Base-by-base conservation (phyloP, 352 stramenopile genomes). In the Thraustochytrium striatum region DNA sequence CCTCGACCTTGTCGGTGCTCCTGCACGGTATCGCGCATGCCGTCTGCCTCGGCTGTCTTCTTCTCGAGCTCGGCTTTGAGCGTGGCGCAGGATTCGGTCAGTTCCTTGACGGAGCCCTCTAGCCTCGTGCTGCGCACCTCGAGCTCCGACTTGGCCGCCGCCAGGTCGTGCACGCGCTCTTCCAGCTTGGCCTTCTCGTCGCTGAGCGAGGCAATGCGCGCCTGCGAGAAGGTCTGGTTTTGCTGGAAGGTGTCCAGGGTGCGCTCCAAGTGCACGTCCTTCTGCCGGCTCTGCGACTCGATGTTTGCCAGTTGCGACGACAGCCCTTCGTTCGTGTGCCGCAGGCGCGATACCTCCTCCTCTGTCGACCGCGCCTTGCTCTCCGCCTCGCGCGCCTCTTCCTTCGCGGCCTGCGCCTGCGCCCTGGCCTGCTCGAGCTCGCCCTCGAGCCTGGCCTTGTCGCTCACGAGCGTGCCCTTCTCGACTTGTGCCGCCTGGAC, bases 161-260 rank as follows among this genome's bases (percentile, higher is more conserved):
- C 19, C 13, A 75, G 65, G 32, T 75, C 65, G n/a, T 11, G 19
- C 21, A 75, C 32, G 30, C 65, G 65, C 16, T 33, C 41, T 28
- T 75, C 65, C n/a, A 75, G 44, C 43, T 35, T 72, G 41, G 41
- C 65, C 36, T 75, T 75, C 30, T 75, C 65, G 1, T 72, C 65
- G 30, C 65, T 75, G 3, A 75, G 47, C 7, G 21, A 35, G 47
- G 65, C 65, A 30, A 75, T 75, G 25, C 65, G 65, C 39, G 58
- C 65, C 52, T 75, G 65, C 21, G 65, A 75, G 30, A 75, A 75
- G 2, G 65, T 75, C 30, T 75, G 65, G 41, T 75, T 75, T 25
- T 75, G 65, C 50, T 75, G 65, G 25, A 75, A 75, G 16, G 65
- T 75, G 33, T 75, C 65, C 1, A 75, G 50, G 1, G 65, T 75